Base-by-base conservation (phyloP, 140 eudicot genomes). In the Cichorium intybus region DNA sequence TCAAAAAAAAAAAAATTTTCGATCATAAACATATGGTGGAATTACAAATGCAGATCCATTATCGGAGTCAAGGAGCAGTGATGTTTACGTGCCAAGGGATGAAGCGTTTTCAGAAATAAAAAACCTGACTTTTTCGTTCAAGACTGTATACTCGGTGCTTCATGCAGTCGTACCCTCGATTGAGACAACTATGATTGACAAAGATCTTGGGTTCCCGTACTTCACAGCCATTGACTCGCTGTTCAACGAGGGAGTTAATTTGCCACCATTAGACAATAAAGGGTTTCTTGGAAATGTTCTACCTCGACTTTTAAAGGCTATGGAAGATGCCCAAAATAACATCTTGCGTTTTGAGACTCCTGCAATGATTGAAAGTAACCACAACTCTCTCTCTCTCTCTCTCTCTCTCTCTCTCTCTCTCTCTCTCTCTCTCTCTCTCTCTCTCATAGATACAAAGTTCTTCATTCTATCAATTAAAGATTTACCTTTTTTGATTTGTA, bases 71-170 rank as follows among this genome's bases (percentile, higher is more conserved):
- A 72, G 89, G 60, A 77, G 89, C 39, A 17, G 56, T n/a, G 70
- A 24, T 4, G 52, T 87, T 21, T 87, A 87, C 27, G 89, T 87
- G 41, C 93, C 96, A 28, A 76, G 96, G 35, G 96, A 87, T 57
- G 96, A 87, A 61, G 80, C 85, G 6, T 87, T 87, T 54, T 76
- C 96, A 4, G 92, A 79, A 39, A 73, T 82, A 7, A 87, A 87
- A 74, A 58, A 68, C 2, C 0, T 68, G n/a, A 59, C 83, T 1
- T 87, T 87, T 77, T 35, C 70, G 1, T 69, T 34, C 18, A 87
- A 75, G 50, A 84, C 96, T 4, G 49, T 84, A 0, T 66, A 76
- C 71, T 81, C 88, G 0, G 96, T 80, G 51, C 31, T 87, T 35
- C 86, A 87, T 23, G 89, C 93, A 3, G 63, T 87, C 9, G 39